These are phyloP conservation scores for Coemansia javaensis DNA, from an alignment of 192 early-diverging fungal species.

Conservation along the genomic window DNA sequence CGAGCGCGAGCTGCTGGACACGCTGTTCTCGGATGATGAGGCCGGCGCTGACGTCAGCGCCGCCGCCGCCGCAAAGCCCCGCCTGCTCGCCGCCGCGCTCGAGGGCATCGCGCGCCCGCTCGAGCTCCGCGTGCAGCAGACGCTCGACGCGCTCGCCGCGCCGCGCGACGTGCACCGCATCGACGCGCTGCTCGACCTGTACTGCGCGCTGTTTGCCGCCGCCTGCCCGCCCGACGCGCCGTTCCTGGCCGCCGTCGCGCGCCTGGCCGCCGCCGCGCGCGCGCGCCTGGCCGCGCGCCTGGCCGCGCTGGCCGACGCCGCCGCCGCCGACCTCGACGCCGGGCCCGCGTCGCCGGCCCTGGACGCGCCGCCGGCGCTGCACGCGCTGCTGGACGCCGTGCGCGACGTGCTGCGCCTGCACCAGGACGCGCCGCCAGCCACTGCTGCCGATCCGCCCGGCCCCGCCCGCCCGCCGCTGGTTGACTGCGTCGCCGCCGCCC, in stretches of 20 bases:
- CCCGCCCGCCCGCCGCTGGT: no score
- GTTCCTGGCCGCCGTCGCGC: conserved; percentile 8
- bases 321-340: conserved; percentile 9
- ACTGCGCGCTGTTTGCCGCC: conserved; percentile 13
- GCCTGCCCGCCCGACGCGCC: conserved; percentile 8
- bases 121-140: conserved; percentile 35
- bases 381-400: conserved; percentile 7
- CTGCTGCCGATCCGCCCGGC: not conserved
- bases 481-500: not conserved
- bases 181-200: conserved; percentile 23
- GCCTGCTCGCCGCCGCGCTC: conserved; percentile 18
- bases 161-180: conserved; percentile 23
- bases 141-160: conserved; percentile 5
- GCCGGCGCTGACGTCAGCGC: no score
- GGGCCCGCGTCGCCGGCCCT: conserved; percentile 14
- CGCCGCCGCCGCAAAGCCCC: not conserved
- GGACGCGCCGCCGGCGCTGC: conserved; percentile 17
- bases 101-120: conserved; percentile 29
- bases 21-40: conserved; percentile 6
- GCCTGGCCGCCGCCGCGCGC: conserved; percentile 2
- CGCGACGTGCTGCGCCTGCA: conserved; percentile 18
- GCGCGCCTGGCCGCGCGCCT: conserved; percentile 1
- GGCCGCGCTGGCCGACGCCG: conserved; percentile 5
- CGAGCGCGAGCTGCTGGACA: conserved; percentile 83
- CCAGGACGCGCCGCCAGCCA: not conserved